Base-by-base conservation (phyloP, 2,329 filamentous ascomycete species). In the Alternaria panax region DNA sequence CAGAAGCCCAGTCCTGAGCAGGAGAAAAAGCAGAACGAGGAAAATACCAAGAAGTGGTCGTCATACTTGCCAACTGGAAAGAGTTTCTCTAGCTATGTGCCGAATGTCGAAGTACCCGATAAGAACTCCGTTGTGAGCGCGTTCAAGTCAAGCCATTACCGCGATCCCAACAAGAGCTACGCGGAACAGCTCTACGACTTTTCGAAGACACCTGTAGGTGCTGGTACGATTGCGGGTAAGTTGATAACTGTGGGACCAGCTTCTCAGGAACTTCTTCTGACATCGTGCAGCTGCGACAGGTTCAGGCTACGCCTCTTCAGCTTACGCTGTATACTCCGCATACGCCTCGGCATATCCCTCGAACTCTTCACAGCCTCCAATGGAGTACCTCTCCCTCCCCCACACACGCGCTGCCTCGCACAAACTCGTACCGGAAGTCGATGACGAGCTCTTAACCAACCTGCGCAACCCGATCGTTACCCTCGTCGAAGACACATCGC, bases 161-260 rank as follows among this genome's bases (percentile, higher is more conserved):
- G 81, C 32, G 81, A 84, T 59, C 79, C 79, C 2, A 80, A 76
- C 52, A 84, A 84, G 66, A 80, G 80, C 43, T 83, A 82, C 60
- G 74, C 81, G 5, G 80, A 83, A 64, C 82, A 84, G 62, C 69
- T 84, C 14, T 80, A 81, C 57, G 81, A 83, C 57, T 83, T 84
- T 60, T 81, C 79, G 0, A 81, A 82, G 64, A 84, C 82, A 7
- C 82, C 82, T 5, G 82, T 84, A 4, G 82, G 82, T 14, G 82
- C 82, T 38, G 81, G 80, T 38, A 78, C 79, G 4, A 65, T 81
- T 32, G 78, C 78, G 48, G 79, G 79, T 79, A 71, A 60, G 72
- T 62, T 14, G 42, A 12, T 9, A 2, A 7, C 16, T n/a, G 4
- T 51, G 41, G 7, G 11, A 9, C 5, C n/a, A 30, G 11, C 11